Base-by-base conservation (phyloP, 176 grass and related monocot genomes). In the Oryza nivara region DNA sequence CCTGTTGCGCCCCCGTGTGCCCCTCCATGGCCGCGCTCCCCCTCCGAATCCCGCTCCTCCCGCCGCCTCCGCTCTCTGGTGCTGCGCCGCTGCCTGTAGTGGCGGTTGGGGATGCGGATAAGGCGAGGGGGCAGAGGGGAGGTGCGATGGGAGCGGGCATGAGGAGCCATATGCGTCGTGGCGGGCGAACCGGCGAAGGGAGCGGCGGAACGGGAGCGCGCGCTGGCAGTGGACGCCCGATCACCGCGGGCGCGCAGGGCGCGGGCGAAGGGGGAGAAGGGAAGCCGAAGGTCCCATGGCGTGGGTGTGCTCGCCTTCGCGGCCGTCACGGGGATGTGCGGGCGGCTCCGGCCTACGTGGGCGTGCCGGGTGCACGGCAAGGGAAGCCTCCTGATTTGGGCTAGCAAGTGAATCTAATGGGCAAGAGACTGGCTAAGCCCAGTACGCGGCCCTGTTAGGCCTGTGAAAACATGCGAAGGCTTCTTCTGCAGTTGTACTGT, bases 151-250 rank as follows among this genome's bases (percentile, higher is more conserved):
- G 81, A 52, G 25, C 70, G 71, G 85, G 52, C 47, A 79, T 48
- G 44, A 67, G 73, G 75, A 78, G 23, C 74, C 68, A 77, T 71
- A 64, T 75, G 74, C 80, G 86, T 44, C 79, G 74, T 85, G 82
- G 83, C 79, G 35, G 43, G 75, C 65, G 73, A 75, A 80, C 80
- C 15, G 51, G 76, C 45, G 73, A 70, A 80, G 36, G 14, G 20
- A 26, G 70, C 6, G 68, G 73, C 35, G 13, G 19, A 48, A 66
- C 11, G 63, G 73, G 63, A 46, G 68, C 48, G 9, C 7, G 36
- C 10, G 14, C 20, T 65, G 56, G 77, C 79, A 85, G 76, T 41
- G 77, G 87, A 89, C 76, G 64, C 82, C 76, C 76, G 75, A 84
- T 36, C 84, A 73, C 75, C 52, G 54, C 82, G 82, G 88, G 16